Base-by-base conservation (phyloP, 805 yeast genomes). In the Kodamaea kaohsiungensis region DNA sequence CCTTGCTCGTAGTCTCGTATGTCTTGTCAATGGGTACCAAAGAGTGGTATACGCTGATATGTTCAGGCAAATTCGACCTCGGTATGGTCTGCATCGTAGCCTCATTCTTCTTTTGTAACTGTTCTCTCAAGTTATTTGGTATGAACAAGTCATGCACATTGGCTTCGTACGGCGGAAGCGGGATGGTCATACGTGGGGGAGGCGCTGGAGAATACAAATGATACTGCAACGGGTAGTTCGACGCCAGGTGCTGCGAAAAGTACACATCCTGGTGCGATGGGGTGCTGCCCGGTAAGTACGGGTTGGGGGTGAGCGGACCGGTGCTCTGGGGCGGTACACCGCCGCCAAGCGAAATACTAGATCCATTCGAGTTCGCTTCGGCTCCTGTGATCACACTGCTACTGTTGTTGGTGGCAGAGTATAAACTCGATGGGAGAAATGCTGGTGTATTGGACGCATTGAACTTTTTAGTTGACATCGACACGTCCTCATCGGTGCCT, bases 191-290 rank as follows among this genome's bases (percentile, higher is more conserved):
- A 64, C 87, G 85, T 7, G 91, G 92, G 2, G 92, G 90, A 8
- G 97, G 93, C 30, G 84, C 80, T 1, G 98, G 98, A 0, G 97
- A 95, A 70, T 93, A 92, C 40, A 91, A 71, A 70, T 92, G 97
- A 66, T 89, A 89, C 63, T 91, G 91, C 45, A 89, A 72, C 0
- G 88, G 88, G 59, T 72, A 84, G 12, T 61, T 53, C 48, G 59
- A 58, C 53, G 60, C 54, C 51, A 46, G 57, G 35, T 51, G 63
- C 51, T 57, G 65, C 49, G 54, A 61, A 51, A 52, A 64, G 53
- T 63, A 57, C 47, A 65, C 69, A 22, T 64, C 59, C 30, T 59
- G 56, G 16, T 58, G 57, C 13, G 62, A 59, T 4, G 56, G 55
- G 16, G 54, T 48, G 6, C 49, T 52, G 1, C 53, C 50, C 4